Evolutionary conservation across 2,329 filamentous ascomycete species (phyloP), one percentile per base, ranked within the genome.

Genomic region (Neocucurbitaria cava): DNA sequence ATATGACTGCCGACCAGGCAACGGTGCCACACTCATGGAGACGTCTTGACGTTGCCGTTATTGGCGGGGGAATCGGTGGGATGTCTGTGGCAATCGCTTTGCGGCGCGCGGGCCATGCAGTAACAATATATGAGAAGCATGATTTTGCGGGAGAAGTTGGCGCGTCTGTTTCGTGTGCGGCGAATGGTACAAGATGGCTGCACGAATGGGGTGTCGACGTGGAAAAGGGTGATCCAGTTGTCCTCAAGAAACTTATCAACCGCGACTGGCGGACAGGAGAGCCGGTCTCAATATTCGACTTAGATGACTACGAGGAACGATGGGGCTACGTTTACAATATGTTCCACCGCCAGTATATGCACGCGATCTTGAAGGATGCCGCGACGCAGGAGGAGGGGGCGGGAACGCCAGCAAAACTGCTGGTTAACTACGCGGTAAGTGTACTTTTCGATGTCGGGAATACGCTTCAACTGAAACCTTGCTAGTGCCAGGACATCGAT

Each of bases 321-420:
- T 90, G 87, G 86, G 87, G 86, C 11, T 83, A 85, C 70, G 82
- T 60, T 8, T 68, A 89, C 70, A 86, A 89, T 71, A 88, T 88
- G 85, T 89, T 89, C 61, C 87, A 89, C 65, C 79, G 87, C 0
- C 84, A 88, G 64, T 82, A 89, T 57, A 89, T 89, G 87, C 87
- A 89, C 62, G 68, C 77, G 6, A 89, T 89, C 85, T 71, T 89
- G 23, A 87, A 83, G 76, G 85, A 88, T 18, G 77, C 79, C 44
- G 87, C 87, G 0, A 51, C 85, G 54, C 79, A 81, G 31, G 71
- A 78, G 40, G n/a, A n/a, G n/a, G 86, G 86, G 0, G 76, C 80
- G 36, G 87, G 87, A 0, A 71, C 56, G 1, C 84, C 86, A 0
- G 85, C 78, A 0, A 80, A 76, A 58, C 66, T 89, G 2, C 49